Conservation (phyloP, 139 green algal species). For the Coccomyxa sp. region DNA sequence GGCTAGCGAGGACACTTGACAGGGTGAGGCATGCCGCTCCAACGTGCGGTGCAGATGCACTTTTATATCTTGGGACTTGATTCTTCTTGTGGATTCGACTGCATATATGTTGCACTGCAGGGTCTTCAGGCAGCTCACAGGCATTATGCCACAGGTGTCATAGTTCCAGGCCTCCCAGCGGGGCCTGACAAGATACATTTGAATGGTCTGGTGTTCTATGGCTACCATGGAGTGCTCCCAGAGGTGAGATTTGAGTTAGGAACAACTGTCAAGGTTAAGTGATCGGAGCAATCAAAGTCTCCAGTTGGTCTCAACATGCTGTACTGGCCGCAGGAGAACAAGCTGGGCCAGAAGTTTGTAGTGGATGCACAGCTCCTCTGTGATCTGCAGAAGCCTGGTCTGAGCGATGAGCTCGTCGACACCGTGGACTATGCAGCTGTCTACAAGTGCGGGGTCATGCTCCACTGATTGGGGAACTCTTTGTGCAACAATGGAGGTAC, state of each 20-base stretch:
- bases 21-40: too few species aligned
- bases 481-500: not conserved
- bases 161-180: not conserved
- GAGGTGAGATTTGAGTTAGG: slow-evolving; percentile 19
- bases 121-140: too few species aligned
- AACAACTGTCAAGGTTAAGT: not conserved
- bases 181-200: slow-evolving; percentile 30
- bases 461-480: not conserved
- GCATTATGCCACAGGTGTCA: not conserved
- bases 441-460: slow-evolving; percentile 30
- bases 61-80: too few species aligned
- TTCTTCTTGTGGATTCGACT: too few species aligned
- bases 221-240: slow-evolving; percentile 40
- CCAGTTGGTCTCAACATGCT: too few species aligned
- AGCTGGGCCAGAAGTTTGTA: slow-evolving; percentile 60
- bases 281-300: not conserved
- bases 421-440: slow-evolving; percentile 51
- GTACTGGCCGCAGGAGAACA: slow-evolving; percentile 39
- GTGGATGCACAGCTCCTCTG: slow-evolving; percentile 45
- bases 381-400: slow-evolving; percentile 29
- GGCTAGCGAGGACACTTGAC: too few species aligned
- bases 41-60: too few species aligned
- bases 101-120: too few species aligned
- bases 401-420: slow-evolving; percentile 38
- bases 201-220: slow-evolving; percentile 41